Percentiles rank a stretch among this genome's conserved stretches.
These are phyloP conservation scores for Cutaneotrichosporon sp. DNA, from an alignment of 1,284 basidiomycete genomes.

Conservation along the genomic window DNA sequence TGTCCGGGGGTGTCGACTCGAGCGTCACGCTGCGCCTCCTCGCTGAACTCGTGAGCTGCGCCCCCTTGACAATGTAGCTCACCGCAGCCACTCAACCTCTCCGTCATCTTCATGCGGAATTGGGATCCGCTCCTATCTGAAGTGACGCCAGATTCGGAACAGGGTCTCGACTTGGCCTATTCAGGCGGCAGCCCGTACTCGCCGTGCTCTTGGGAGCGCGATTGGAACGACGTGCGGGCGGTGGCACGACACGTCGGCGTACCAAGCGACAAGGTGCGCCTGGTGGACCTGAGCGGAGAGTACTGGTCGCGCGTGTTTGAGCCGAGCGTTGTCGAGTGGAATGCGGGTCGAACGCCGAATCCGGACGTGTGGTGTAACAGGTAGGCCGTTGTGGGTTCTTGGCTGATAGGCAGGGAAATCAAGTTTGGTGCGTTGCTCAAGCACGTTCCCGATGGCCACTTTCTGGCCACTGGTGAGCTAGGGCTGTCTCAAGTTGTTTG, in stretches of 20 bases:
- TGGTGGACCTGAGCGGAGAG: slow-evolving; percentile 73
- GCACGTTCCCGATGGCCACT: slow-evolving; percentile 53
- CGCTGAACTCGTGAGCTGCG: slow-evolving; percentile 56
- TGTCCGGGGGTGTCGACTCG: slow-evolving; percentile 96
- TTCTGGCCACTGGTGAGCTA: slow-evolving; percentile 71
- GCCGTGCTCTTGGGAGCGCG: slow-evolving; percentile 92
- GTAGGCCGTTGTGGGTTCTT: slow-evolving; percentile 45
- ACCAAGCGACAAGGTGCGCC: slow-evolving; percentile 58
- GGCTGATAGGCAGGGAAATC: slow-evolving; percentile 63
- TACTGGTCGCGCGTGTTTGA: slow-evolving; percentile 89
- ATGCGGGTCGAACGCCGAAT: slow-evolving; percentile 76
- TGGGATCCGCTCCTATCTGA: slow-evolving; percentile 60
- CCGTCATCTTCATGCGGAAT: slow-evolving; percentile 91
- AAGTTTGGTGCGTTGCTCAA: slow-evolving; percentile 87
- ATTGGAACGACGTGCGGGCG: slow-evolving; percentile 82
- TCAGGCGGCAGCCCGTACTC: slow-evolving; percentile 56
- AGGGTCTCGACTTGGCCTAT: slow-evolving; percentile 8
- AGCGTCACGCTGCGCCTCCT: slow-evolving; percentile 73
- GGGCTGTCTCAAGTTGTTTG: neutral
- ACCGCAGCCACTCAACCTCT: slow-evolving; percentile 68
- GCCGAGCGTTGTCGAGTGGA: slow-evolving; percentile 71
- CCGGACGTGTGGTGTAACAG: slow-evolving; percentile 91
- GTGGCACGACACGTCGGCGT: slow-evolving; percentile 64
- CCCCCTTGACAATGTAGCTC: neutral
- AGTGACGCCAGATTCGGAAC: neutral